A percentile compares a stretch with the other conserved stretches of the same genome.
These are phyloP conservation scores for Podaxis sp. DNA, from an alignment of 768 basidiomycete species.

Conservation along the genomic window DNA sequence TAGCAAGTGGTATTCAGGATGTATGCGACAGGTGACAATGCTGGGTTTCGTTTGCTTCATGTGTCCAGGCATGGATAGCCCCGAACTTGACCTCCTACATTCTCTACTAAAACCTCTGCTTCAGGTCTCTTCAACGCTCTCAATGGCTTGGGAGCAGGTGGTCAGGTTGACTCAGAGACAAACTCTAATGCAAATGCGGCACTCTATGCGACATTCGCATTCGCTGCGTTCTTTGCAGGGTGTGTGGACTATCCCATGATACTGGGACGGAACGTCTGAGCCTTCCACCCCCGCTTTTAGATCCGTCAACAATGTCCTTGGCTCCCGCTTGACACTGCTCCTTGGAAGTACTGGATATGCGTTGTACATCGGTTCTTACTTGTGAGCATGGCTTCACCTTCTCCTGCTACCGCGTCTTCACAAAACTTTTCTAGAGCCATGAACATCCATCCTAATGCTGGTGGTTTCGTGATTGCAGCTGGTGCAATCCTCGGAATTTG, in stretches of 20 bases:
- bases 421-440: constrained; percentile 43
- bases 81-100: too few species aligned
- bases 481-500: constrained; percentile 76
- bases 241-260: constrained; percentile 27
- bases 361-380: constrained; percentile 70
- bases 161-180: constrained; percentile 64
- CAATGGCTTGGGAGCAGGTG: constrained; percentile 78
- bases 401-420: neutral
- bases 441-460: constrained; percentile 65
- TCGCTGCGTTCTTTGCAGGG: constrained; percentile 56
- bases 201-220: constrained; percentile 57
- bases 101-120: constrained; percentile 12
- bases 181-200: constrained; percentile 71
- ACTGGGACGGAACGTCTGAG: neutral
- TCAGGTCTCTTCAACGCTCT: constrained; percentile 78
- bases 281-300: constrained; percentile 30
- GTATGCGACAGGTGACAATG: constrained; percentile 35
- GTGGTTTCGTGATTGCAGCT: constrained; percentile 65
- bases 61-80: constrained; percentile 11
- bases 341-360: constrained; percentile 77
- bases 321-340: constrained; percentile 70
- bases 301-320: constrained; percentile 79
- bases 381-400: constrained; percentile 43
- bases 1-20: neutral
- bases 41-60: constrained; percentile 71